These are phyloP conservation scores for Rhodotorula sp. DNA, from an alignment of 1,284 basidiomycete genomes.

Conservation along the genomic window DNA sequence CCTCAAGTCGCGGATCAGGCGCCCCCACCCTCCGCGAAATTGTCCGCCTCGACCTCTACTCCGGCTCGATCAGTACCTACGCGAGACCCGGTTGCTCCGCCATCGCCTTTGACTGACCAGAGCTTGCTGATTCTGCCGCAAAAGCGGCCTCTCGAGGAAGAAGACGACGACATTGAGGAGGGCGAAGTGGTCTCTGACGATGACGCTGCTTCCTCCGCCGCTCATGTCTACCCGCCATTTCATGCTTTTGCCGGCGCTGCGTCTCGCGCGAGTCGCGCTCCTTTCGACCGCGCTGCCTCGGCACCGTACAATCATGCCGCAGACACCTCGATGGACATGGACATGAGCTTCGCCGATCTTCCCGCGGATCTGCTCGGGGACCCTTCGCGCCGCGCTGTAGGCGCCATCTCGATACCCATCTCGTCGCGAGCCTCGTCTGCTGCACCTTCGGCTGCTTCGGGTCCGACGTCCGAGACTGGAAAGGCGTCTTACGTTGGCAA, in stretches of 20 bases:
- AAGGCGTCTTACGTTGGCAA: neutral
- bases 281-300: neutral
- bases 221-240: neutral
- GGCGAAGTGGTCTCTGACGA: constrained; percentile 8
- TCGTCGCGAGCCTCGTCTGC: neutral
- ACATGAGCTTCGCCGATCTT: constrained; percentile 15
- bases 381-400: neutral
- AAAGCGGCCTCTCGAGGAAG: neutral
- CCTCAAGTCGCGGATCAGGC: neutral
- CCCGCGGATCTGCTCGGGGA: neutral
- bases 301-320: neutral
- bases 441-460: neutral
- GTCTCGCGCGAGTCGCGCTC: neutral
- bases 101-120: no score
- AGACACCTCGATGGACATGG: constrained; percentile 6
- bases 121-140: neutral
- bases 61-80: no score
- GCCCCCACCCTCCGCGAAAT: neutral
- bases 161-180: constrained; percentile 14
- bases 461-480: neutral
- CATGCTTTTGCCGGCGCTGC: neutral
- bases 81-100: neutral
- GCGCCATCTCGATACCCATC: constrained; percentile 2
- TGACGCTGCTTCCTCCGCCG: neutral
- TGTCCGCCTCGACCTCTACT: neutral